Conservation (phyloP, 2,329 filamentous ascomycete genomes). For the Aspergillus pseudonomiae region DNA sequence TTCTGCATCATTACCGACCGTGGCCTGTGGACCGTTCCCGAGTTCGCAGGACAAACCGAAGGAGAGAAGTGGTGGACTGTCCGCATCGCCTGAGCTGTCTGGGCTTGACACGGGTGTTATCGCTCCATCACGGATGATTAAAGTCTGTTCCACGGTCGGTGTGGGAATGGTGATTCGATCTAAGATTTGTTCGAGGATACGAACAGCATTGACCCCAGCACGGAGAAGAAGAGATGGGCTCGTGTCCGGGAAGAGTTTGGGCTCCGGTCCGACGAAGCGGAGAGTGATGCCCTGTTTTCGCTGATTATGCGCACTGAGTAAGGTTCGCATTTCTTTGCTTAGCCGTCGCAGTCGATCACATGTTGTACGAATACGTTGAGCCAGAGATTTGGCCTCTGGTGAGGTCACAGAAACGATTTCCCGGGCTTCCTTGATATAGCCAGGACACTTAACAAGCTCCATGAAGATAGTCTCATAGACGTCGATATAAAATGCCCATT, state of each 20-base stretch:
- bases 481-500: conserved; percentile 27
- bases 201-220: background rate
- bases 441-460: conserved; percentile 27
- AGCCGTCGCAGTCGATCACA: background rate
- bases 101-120: background rate
- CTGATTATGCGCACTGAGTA: background rate
- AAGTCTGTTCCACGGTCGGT: background rate
- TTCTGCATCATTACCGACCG: background rate
- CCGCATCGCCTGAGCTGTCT: background rate
- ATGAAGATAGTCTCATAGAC: conserved; percentile 29
- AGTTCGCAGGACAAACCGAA: background rate
- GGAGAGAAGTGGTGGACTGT: background rate
- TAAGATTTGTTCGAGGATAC: background rate
- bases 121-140: background rate
- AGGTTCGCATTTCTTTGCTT: background rate
- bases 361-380: background rate
- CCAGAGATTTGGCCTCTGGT: background rate
- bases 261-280: background rate
- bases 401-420: background rate
- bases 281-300: background rate
- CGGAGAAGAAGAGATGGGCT: background rate
- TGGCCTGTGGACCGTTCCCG: background rate
- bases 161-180: background rate
- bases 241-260: background rate
- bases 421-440: conserved; percentile 3